Evolutionary conservation across 352 stramenopile species (phyloP), one percentile per base, ranked within the genome.

Genomic region (Peronospora destructor): DNA sequence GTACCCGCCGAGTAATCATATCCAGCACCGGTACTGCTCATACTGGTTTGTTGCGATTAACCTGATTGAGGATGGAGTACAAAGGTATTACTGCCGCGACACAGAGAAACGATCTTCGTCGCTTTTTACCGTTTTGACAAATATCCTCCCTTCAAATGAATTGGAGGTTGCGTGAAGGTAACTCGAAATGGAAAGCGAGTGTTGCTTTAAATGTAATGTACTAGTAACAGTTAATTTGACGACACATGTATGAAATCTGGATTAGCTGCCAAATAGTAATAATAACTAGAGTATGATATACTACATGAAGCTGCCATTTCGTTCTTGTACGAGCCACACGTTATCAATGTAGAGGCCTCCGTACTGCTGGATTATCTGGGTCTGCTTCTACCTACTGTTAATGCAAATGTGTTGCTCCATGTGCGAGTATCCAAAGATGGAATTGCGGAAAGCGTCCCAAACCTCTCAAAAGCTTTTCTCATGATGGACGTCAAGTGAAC

Each of bases 1-100:
- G 95, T 98, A 19, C 80, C 82, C 47, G 76, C 75, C 23, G 84
- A 91, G 57, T 87, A 87, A 73, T 94, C 84, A 65, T 94, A 94
- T 60, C 82, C 82, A 49, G 82, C 79, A 28, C 82, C 82, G 23
- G 82, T 91, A 64, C 81, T 92, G 68, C 78, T 92, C 82, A 92
- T 92, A 14, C 2, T 73, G 16, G 12, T 8, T 58, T 32, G 43
- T 36, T 51, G 33, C 28, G 46, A 43, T 35, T 40, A 46, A 44
- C 41, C 58, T 37, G 2, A 32, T 14, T 35, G 11, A 7, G 6
- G 1, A 25, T 5, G 17, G 7, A 26, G 25, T 33, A 17, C 10
- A 13, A n/a, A 12, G 6, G 8, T 17, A n/a, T 32, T 25, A 28
- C 13, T 30, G 13, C 4, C 6, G 5, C 11, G 8, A 28, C 11